Evolutionary conservation across 768 basidiomycete species (phyloP), one percentile per base, ranked within the genome.

Genomic region (Russula sp.): DNA sequence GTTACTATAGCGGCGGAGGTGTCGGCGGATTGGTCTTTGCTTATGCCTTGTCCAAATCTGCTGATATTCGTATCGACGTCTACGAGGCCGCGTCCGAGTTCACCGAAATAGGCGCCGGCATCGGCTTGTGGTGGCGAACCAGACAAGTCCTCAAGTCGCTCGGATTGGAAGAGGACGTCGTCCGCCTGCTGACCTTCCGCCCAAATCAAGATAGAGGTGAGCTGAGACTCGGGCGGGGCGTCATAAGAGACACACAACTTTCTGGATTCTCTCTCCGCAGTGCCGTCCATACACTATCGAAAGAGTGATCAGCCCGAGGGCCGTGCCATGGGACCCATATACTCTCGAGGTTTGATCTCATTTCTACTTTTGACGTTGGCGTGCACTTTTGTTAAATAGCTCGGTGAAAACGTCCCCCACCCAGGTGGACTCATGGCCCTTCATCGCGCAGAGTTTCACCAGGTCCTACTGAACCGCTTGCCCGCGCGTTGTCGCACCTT

Each of bases 361-460:
- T 36, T 8, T 59, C 1, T 7, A 18, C 29, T 10, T 3, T 9
- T 29, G 25, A 29, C 25, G 25, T 29, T 29, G 25, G 25, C 25
- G 25, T 29, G 25, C 25, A 3, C 25, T 48, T 35, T 29, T n/a
- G n/a, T n/a, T 2, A 29, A 29, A 29, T 29, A 29, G 25, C 25
- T 29, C 25, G 25, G n/a, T n/a, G 1, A 29, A 29, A 29, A 29
- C 25, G 25, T 29, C 25, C 25, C 25, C 18, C 22, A 18, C 22
- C 18, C 41, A 73, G 72, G 72, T 48, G 73, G 72, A 56, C 32
- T 74, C 54, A 60, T 74, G 38, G 66, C 59, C 7, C 76, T 89
- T 64, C 87, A 87, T 70, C 82, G 88, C 16, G 78, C 85, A 25
- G 85, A 87, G 66, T 86, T 88, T 66, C 86, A 88, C 59, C 71